Evolutionary conservation across 768 basidiomycete species (phyloP).

Genomic region (Suillus tomentosus): DNA sequence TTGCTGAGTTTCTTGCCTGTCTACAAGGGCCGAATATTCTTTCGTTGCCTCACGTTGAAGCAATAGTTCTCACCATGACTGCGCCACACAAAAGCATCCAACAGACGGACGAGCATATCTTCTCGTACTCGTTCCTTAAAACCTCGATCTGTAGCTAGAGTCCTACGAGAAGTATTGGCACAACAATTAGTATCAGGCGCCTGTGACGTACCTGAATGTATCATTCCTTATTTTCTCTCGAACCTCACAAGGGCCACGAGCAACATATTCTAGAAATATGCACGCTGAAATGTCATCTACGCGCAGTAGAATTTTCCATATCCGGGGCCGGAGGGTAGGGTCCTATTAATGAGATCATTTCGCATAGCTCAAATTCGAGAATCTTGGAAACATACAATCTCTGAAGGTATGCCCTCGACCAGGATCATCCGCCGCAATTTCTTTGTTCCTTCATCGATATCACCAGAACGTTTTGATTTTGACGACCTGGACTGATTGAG

Average conservation of each 20-base stretch:
- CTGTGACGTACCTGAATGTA: conserved; percentile 74
- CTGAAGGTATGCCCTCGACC: conserved; percentile 86
- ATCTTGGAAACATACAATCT: conserved; percentile 50
- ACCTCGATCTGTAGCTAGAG: conserved; percentile 93
- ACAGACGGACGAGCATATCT: conserved; percentile 93
- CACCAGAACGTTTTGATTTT: conserved; percentile 61
- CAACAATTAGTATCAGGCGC: not conserved
- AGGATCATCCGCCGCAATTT: conserved; percentile 86
- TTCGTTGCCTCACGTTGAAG: not conserved
- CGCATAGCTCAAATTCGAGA: not conserved
- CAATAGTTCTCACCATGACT: conserved; percentile 63
- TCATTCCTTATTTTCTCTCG: conserved; percentile 95
- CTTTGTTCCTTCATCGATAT: conserved; percentile 82
- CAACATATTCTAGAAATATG: conserved; percentile 75
- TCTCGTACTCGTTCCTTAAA: conserved; percentile 97
- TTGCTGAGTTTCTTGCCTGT: conserved; percentile 75
- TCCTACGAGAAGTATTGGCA: conserved; percentile 46
- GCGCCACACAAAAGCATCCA: conserved; percentile 98
- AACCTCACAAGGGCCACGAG: conserved; percentile 83
- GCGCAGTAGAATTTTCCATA: conserved; percentile 93
- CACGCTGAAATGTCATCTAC: conserved; percentile 79
- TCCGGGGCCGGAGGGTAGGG: conserved; percentile 78
- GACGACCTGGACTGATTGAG: conserved; percentile 71
- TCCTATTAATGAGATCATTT: conserved; percentile 49
- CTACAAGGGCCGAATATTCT: conserved; percentile 37